These are phyloP conservation scores for Trichophyton rubrum DNA, from an alignment of 2,329 filamentous ascomycete species.

Conservation along the genomic window DNA sequence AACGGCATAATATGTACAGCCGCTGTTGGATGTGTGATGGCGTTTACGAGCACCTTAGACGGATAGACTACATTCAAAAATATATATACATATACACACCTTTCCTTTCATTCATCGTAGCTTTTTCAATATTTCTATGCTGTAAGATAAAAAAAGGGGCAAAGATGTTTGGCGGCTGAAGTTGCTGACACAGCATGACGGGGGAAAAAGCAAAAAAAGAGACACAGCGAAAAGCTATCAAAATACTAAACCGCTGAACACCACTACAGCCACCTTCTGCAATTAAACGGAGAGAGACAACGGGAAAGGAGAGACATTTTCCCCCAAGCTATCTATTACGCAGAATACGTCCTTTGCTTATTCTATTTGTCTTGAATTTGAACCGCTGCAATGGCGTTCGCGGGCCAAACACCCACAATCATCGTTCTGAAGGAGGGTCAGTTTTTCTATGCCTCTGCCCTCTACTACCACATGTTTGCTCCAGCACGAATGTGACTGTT, in stretches of 20 bases:
- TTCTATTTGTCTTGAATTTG: background rate
- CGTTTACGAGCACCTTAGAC: background rate
- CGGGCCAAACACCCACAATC: slow-evolving; percentile 93
- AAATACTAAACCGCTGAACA: background rate
- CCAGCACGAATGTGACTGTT: slow-evolving; percentile 9
- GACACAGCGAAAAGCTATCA: background rate
- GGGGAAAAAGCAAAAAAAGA: too few relatives aligned
- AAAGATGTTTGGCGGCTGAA: background rate
- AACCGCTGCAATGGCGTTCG: slow-evolving; percentile 67
- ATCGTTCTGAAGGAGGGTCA: slow-evolving; percentile 94
- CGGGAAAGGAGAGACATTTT: too few relatives aligned
- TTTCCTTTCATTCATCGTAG: background rate
- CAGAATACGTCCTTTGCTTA: background rate
- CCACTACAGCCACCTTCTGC: too few relatives aligned
- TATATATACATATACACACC: background rate
- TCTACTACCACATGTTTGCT: background rate
- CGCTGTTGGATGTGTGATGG: background rate
- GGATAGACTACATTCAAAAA: background rate
- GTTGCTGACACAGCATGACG: background rate
- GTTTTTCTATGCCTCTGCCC: slow-evolving; percentile 26
- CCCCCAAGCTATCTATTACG: background rate
- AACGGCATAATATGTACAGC: background rate
- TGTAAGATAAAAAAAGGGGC: background rate
- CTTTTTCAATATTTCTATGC: background rate
- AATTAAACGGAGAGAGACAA: too few relatives aligned